Evolutionary conservation across 306 rosid species (phyloP).

Genomic region (Pueraria montana): DNA sequence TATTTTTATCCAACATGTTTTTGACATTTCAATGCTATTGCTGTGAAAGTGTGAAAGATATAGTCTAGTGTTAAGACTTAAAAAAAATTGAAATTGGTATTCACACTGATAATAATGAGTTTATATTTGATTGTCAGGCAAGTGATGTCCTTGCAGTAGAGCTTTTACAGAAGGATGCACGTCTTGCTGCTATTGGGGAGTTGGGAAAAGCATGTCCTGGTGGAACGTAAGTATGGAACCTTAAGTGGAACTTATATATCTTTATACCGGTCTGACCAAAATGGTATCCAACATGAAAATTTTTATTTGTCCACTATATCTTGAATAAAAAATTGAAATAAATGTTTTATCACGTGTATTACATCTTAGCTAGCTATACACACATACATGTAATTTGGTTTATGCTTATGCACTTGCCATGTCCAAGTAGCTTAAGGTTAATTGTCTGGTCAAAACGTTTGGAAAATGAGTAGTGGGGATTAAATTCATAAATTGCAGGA

Average conservation of each 20-base stretch:
- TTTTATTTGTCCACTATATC: conserved; percentile 13
- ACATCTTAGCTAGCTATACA: not conserved
- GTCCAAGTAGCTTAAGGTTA: conserved; percentile 22
- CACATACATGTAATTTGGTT: not conserved
- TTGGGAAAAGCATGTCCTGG: conserved; percentile 86
- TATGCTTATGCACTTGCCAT: not conserved
- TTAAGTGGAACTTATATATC: conserved; percentile 25
- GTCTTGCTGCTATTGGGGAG: conserved; percentile 86
- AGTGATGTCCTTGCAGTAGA: conserved; percentile 98
- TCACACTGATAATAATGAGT: conserved; percentile 3
- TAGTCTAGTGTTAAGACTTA: not conserved
- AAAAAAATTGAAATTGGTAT: conserved; percentile 3
- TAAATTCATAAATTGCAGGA: conserved; percentile 15
- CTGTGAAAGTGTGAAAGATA: no score
- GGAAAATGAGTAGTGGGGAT: conserved; percentile 15
- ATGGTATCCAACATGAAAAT: conserved; percentile 2
- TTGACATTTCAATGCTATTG: conserved; percentile 6
- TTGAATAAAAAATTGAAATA: conserved; percentile 22
- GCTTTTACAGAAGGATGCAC: conserved; percentile 95
- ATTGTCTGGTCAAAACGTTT: not conserved
- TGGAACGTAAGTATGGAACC: conserved; percentile 77
- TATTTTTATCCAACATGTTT: not conserved
- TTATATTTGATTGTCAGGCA: conserved; percentile 68
- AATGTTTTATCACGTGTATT: conserved; percentile 13
- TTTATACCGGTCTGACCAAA: conserved; percentile 32